Conservation (phyloP, 306 rosid genomes). For the Glycine soja region DNA sequence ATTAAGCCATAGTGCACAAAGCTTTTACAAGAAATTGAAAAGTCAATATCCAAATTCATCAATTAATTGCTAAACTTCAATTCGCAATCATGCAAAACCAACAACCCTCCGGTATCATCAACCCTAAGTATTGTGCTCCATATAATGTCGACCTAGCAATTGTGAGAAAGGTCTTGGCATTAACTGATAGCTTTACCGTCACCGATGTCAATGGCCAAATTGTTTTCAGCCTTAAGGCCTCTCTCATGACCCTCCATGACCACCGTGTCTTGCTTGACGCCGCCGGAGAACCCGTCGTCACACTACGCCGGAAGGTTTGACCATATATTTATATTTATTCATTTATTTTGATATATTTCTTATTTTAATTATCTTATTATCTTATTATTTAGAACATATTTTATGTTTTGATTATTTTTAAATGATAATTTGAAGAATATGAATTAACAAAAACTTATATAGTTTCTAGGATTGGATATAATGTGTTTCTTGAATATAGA, state of each 20-base stretch:
- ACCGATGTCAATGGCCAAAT: conserved; percentile 56
- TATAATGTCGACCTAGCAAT: conserved; percentile 54
- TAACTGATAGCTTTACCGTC: conserved; percentile 53
- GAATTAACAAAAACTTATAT: background rate
- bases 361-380: too few relatives aligned
- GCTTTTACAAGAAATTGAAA: background rate
- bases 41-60: background rate
- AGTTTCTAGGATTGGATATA: background rate
- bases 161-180: conserved; percentile 50
- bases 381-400: too few relatives aligned
- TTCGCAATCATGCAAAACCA: conserved; percentile 23
- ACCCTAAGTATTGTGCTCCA: conserved; percentile 57
- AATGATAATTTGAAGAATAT: background rate
- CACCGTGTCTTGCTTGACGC: conserved; percentile 60
- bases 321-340: background rate
- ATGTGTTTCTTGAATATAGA: too few relatives aligned
- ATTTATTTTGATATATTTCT: too few relatives aligned
- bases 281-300: conserved; percentile 53
- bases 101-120: conserved; percentile 41
- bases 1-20: background rate
- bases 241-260: conserved; percentile 47
- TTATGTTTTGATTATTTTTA: background rate
- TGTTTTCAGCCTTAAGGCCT: conserved; percentile 60
- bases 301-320: conserved; percentile 58
- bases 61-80: background rate